These are phyloP conservation scores for Jimgerdemannia lactiflua DNA, from an alignment of 192 early-diverging fungal genomes.

Conservation along the genomic window DNA sequence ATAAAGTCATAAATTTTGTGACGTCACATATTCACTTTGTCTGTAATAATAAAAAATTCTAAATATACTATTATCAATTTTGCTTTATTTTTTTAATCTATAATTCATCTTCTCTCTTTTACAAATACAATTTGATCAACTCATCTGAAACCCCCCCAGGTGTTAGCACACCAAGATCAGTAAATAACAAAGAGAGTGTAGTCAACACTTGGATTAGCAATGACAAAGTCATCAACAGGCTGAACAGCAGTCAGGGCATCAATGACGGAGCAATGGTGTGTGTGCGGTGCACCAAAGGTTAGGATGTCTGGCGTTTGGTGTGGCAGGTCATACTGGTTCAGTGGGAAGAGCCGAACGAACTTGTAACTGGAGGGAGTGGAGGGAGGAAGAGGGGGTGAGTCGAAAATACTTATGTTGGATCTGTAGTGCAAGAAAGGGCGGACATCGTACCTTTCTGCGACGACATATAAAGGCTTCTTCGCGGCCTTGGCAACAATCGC, in stretches of 20 bases:
- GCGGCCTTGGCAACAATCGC: slow-evolving; percentile 94
- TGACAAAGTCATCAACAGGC: slow-evolving; percentile 18
- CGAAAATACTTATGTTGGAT: background rate
- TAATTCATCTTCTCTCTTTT: no score
- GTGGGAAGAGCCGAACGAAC: slow-evolving; percentile 93
- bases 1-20: no score
- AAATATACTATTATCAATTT: no score
- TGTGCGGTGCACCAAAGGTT: slow-evolving; percentile 24
- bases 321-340: slow-evolving; percentile 94
- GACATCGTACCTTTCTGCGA: slow-evolving; percentile 97
- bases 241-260: slow-evolving; percentile 2
- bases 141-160: slow-evolving; percentile 87
- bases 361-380: slow-evolving; percentile 67
- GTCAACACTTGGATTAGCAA: slow-evolving; percentile 80
- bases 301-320: slow-evolving; percentile 65
- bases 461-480: slow-evolving; percentile 91
- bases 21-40: no score
- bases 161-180: slow-evolving; percentile 89
- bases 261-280: slow-evolving; percentile 19
- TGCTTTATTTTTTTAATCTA: no score
- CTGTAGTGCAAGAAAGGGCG: slow-evolving; percentile 84
- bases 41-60: no score
- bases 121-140: slow-evolving; percentile 80
- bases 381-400: background rate
- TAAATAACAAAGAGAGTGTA: slow-evolving; percentile 92